Evolutionary conservation across 441 rosid species (phyloP).

Genomic region (Gossypium trilobum): DNA sequence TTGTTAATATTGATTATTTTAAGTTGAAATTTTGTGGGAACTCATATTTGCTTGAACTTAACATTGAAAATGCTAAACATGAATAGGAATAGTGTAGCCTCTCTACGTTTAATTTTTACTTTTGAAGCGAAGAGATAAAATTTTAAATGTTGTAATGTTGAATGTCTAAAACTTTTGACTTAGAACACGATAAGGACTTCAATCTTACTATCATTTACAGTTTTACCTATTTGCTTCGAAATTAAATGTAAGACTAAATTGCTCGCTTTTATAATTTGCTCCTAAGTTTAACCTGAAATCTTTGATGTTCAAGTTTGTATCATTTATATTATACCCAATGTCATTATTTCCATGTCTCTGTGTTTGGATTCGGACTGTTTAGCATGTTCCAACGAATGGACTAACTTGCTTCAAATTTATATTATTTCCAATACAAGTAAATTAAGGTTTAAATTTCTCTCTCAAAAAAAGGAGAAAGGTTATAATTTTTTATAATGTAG

Average conservation of each 20-base stretch:
- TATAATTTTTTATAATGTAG: not conserved
- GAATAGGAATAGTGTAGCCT: too few relatives aligned
- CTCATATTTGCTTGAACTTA: not conserved
- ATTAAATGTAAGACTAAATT: too few relatives aligned
- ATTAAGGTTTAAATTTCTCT: not conserved
- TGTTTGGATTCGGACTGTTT: not conserved
- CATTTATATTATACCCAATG: not conserved
- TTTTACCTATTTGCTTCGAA: too few relatives aligned
- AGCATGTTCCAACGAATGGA: not conserved
- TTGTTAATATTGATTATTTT: not conserved
- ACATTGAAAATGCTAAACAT: constrained; percentile 1
- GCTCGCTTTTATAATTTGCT: too few relatives aligned
- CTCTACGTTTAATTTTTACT: too few relatives aligned
- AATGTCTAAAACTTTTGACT: too few relatives aligned
- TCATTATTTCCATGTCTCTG: not conserved
- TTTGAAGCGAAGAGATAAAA: too few relatives aligned
- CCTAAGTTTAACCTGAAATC: not conserved
- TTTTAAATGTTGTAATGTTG: too few relatives aligned
- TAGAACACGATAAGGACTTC: too few relatives aligned
- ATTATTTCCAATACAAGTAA: not conserved
- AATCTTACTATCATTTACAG: too few relatives aligned
- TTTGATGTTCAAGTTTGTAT: not conserved
- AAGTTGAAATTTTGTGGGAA: not conserved
- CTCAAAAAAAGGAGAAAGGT: too few relatives aligned
- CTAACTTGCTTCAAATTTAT: not conserved